Evolutionary conservation across 1,284 basidiomycete species (phyloP).

Genomic region (Paramarasmius palmivorus): DNA sequence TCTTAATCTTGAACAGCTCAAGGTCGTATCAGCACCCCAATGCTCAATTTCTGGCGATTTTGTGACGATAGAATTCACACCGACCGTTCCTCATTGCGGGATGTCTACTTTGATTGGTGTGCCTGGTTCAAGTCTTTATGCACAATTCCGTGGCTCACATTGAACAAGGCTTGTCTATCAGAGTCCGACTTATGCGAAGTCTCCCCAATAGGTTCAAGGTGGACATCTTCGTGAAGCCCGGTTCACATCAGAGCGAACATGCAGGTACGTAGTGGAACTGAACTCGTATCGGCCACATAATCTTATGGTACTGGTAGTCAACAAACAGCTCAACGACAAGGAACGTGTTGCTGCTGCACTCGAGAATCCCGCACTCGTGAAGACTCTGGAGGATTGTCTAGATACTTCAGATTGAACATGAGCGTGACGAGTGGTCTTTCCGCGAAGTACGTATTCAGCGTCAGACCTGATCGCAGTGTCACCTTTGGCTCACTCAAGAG

Average conservation of each 20-base stretch:
- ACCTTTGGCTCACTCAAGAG: too few species aligned
- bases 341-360: slow-evolving; percentile 97
- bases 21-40: slow-evolving; percentile 91
- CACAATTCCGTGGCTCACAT: neutral
- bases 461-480: too few species aligned
- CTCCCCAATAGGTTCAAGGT: slow-evolving; percentile 94
- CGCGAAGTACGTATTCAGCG: neutral
- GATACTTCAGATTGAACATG: slow-evolving; percentile 4
- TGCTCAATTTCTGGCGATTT: slow-evolving; percentile 75
- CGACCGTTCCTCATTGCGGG: slow-evolving; percentile 97
- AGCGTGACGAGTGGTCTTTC: too few species aligned
- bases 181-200: slow-evolving; percentile 88
- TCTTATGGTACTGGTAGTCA: slow-evolving; percentile 56
- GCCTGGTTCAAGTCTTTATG: slow-evolving; percentile 20
- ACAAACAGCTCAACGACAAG: slow-evolving; percentile 99
- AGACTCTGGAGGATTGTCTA: slow-evolving; percentile 89
- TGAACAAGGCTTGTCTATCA: slow-evolving; percentile 82
- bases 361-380: slow-evolving; percentile 87
- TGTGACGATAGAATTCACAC: slow-evolving; percentile 89
- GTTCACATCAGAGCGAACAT: slow-evolving; percentile 94
- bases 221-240: slow-evolving; percentile 90
- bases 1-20: slow-evolving; percentile 94
- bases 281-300: too few species aligned
- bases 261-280: slow-evolving; percentile 71
- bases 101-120: slow-evolving; percentile 97